Percentiles rank a stretch among this genome's conserved stretches.
phyloP scores from a whole-genome alignment of 2,329 filamentous ascomycete species.

The Penicillium sp. region DNA sequence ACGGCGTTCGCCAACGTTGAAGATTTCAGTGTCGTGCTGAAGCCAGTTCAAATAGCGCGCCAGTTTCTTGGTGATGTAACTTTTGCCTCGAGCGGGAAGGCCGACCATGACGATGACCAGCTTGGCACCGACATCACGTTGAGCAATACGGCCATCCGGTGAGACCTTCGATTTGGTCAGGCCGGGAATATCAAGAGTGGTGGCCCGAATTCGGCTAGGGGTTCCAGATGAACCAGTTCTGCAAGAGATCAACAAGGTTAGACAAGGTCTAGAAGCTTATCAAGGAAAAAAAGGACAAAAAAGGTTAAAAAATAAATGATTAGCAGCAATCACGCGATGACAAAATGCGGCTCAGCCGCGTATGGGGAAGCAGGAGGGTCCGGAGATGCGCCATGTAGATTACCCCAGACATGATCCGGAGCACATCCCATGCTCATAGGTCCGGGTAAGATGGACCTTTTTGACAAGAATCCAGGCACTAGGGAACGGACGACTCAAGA shows the following conservation, averaged over 20 bases:
- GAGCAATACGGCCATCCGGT: constrained; percentile 87
- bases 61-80: constrained; percentile 98
- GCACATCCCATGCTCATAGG: constrained; percentile 12
- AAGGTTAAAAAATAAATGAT: constrained; percentile 2
- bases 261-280: constrained; percentile 1
- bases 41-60: constrained; percentile 94
- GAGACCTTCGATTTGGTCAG: constrained; percentile 94
- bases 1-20: constrained; percentile 92
- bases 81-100: constrained; percentile 89
- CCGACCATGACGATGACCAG: constrained; percentile 98
- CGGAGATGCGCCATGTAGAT: background rate
- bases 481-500: constrained; percentile 17
- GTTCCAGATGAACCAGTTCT: constrained; percentile 48
- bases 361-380: background rate
- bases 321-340: constrained; percentile 4
- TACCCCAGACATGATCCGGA: constrained; percentile 7
- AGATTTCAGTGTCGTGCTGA: constrained; percentile 91
- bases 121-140: constrained; percentile 91
- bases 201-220: constrained; percentile 76
- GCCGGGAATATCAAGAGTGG: constrained; percentile 92
- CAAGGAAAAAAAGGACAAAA: constrained; percentile 5
- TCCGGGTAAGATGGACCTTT: background rate
- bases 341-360: background rate
- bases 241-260: background rate
- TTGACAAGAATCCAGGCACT: constrained; percentile 5